These are phyloP conservation scores for Neoboletus subvelutipes DNA, from an alignment of 768 basidiomycete species.

Conservation along the genomic window DNA sequence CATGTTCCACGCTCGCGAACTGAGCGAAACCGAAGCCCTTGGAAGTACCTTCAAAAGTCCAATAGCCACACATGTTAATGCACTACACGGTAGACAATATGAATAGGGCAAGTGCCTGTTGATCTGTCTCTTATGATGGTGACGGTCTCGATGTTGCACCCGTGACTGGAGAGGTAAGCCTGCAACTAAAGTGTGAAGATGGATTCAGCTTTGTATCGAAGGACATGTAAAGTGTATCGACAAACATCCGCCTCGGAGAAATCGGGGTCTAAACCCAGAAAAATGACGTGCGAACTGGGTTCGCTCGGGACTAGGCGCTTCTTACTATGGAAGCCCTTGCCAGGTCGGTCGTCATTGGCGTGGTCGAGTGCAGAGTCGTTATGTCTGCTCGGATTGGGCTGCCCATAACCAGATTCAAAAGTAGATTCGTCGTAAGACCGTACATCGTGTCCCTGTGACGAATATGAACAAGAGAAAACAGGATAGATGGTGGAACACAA, in stretches of 20 bases:
- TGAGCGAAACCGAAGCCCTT: slow-evolving; percentile 98
- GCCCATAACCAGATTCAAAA: slow-evolving; percentile 35
- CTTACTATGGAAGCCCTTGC: slow-evolving; percentile 50
- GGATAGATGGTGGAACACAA: slow-evolving; percentile 26
- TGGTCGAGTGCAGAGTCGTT: slow-evolving; percentile 43
- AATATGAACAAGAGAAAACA: slow-evolving; percentile 6
- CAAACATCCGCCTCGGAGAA: slow-evolving; percentile 92
- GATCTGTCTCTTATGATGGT: slow-evolving; percentile 96
- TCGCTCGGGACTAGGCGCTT: slow-evolving; percentile 82
- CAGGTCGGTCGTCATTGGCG: slow-evolving; percentile 49
- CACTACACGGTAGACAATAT: slow-evolving; percentile 61
- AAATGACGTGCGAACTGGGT: slow-evolving; percentile 91
- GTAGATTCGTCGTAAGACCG: slow-evolving; percentile 50
- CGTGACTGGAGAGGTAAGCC: slow-evolving; percentile 68
- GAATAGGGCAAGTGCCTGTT: slow-evolving; percentile 90
- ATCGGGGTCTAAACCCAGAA: slow-evolving; percentile 89
- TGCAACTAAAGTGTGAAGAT: slow-evolving; percentile 59
- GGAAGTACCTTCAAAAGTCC: slow-evolving; percentile 80
- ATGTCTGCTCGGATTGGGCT: slow-evolving; percentile 31
- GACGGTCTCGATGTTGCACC: slow-evolving; percentile 78
- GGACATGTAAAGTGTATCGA: slow-evolving; percentile 37
- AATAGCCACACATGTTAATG: slow-evolving; percentile 73
- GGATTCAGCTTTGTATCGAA: slow-evolving; percentile 37
- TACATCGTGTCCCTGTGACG: slow-evolving; percentile 50
- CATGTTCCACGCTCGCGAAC: slow-evolving; percentile 83